These are phyloP conservation scores for Knoxia roxburghii DNA, from an alignment of 257 asterid genomes.

Conservation along the genomic window DNA sequence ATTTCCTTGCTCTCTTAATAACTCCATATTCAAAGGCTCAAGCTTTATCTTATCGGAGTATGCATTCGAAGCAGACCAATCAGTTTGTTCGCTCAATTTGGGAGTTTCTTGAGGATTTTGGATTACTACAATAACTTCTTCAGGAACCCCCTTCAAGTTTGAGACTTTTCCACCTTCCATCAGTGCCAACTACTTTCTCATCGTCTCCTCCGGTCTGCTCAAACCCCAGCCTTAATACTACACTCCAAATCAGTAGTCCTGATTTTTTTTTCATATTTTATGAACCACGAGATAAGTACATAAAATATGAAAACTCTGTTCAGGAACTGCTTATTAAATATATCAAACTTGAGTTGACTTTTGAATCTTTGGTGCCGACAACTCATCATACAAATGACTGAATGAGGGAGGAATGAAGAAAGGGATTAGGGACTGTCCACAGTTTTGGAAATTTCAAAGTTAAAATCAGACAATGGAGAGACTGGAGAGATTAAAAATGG, in stretches of 20 bases:
- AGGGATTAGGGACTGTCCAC: too few relatives aligned
- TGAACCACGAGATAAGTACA: too few relatives aligned
- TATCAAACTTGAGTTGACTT: too few relatives aligned
- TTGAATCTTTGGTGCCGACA: too few relatives aligned
- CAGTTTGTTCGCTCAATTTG: constrained; percentile 6
- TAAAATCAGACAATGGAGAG: too few relatives aligned
- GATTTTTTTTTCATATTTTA: too few relatives aligned
- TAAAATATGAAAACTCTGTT: too few relatives aligned
- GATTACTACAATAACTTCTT: constrained; percentile 47
- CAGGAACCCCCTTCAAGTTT: constrained; percentile 23
- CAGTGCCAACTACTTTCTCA: background rate
- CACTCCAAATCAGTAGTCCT: background rate
- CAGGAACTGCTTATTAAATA: too few relatives aligned
- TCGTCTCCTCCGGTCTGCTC: background rate
- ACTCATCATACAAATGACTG: too few relatives aligned
- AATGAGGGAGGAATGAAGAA: too few relatives aligned
- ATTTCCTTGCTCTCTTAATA: background rate
- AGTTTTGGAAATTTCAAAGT: too few relatives aligned
- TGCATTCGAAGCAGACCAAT: constrained; percentile 4
- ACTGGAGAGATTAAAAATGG: too few relatives aligned
- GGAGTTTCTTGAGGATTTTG: constrained; percentile 24
- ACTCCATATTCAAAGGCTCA: background rate
- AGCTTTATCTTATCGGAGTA: background rate
- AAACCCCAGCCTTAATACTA: background rate
- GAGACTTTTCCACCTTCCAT: constrained; percentile 33